Percentiles rank a stretch among this genome's conserved stretches.
phyloP scores from a whole-genome alignment of 2,329 filamentous ascomycete genomes.

The Pseudogymnoascus sp. region DNA sequence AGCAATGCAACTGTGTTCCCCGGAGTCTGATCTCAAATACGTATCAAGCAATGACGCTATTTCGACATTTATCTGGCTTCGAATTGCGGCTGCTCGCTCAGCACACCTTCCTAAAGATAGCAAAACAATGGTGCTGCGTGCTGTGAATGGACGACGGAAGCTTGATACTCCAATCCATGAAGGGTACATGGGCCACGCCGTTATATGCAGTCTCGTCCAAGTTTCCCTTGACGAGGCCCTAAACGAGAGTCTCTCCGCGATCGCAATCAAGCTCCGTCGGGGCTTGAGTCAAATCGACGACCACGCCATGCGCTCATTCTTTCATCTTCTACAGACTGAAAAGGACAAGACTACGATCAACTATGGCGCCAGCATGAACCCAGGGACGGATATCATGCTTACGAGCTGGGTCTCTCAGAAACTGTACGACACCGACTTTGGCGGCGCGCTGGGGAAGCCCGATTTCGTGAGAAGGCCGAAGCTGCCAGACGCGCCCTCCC shows the following conservation, averaged over 20 bases:
- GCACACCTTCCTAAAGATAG: background rate
- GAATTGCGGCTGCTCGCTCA: background rate
- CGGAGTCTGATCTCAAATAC: background rate
- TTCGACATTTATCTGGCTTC: constrained; percentile 2
- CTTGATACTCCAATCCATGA: background rate
- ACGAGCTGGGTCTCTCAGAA: background rate
- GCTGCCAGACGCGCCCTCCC: background rate
- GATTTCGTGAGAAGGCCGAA: background rate
- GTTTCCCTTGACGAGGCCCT: background rate
- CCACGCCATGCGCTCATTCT: background rate
- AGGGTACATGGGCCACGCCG: background rate
- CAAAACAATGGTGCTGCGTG: background rate
- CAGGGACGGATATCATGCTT: background rate
- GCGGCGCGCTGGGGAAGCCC: background rate
- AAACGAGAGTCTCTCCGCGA: background rate
- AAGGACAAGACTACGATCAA: constrained; percentile 5
- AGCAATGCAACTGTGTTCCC: background rate
- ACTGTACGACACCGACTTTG: background rate
- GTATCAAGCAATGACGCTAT: constrained; percentile 3
- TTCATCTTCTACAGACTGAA: background rate
- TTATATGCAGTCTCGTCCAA: background rate
- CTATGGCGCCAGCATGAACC: background rate
- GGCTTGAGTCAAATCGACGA: background rate
- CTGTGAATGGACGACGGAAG: background rate
- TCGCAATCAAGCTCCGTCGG: background rate